Percentiles rank a stretch among this genome's conserved stretches.
These are phyloP conservation scores for Strombidium stylifer DNA, from an alignment of 73 alveolate genomes.

Conservation along the genomic window DNA sequence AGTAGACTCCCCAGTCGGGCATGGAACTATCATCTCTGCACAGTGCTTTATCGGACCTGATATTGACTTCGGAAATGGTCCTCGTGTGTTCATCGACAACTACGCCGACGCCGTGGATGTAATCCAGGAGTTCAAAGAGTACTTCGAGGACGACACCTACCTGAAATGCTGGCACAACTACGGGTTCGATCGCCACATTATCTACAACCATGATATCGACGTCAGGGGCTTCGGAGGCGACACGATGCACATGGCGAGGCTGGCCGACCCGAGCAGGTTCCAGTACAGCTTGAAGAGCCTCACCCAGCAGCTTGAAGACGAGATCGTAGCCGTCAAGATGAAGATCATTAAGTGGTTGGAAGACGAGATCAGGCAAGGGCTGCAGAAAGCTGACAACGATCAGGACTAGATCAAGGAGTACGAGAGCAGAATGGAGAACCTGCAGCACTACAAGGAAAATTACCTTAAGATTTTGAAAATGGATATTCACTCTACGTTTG, in stretches of 20 bases:
- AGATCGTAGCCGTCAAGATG: slow-evolving; percentile 48
- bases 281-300: slow-evolving; percentile 72
- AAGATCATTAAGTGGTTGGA: slow-evolving; percentile 20
- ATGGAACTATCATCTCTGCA: slow-evolving; percentile 84
- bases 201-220: slow-evolving; percentile 77
- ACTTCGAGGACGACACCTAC: slow-evolving; percentile 68
- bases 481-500: slow-evolving; percentile 67
- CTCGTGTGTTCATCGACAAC: slow-evolving; percentile 85
- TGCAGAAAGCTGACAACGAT: slow-evolving; percentile 26
- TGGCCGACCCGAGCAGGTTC: slow-evolving; percentile 79
- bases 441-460: slow-evolving; percentile 20
- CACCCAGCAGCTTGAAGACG: slow-evolving; percentile 56
- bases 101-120: slow-evolving; percentile 75
- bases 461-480: slow-evolving; percentile 43
- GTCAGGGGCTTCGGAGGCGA: slow-evolving; percentile 90
- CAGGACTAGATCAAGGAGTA: too few relatives aligned
- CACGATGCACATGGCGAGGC: slow-evolving; percentile 94
- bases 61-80: slow-evolving; percentile 92
- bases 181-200: slow-evolving; percentile 88
- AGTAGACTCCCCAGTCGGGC: slow-evolving; percentile 77
- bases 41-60: slow-evolving; percentile 91
- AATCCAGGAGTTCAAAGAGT: slow-evolving; percentile 72
- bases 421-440: slow-evolving; percentile 2
- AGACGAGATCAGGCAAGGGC: slow-evolving; percentile 2
- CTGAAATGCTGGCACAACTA: slow-evolving; percentile 87